These are phyloP conservation scores for Podospora tetraspora DNA, from an alignment of 495 filamentous ascomycete genomes.

Conservation along the genomic window DNA sequence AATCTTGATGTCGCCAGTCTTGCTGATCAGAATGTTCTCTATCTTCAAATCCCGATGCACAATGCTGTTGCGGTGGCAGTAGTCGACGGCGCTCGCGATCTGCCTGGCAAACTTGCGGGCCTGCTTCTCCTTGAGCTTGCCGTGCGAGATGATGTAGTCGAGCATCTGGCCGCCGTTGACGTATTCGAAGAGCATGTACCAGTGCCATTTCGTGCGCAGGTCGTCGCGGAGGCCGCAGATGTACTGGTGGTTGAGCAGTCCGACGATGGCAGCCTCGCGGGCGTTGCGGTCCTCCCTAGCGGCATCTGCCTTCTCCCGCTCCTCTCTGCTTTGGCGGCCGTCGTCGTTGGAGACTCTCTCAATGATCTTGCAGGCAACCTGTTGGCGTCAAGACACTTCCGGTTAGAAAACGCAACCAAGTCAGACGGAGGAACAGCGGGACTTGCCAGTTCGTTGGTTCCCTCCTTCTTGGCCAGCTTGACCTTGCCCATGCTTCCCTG, in stretches of 20 bases:
- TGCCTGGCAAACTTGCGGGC: slow-evolving; percentile 96
- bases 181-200: slow-evolving; percentile 99
- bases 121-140: slow-evolving; percentile 95
- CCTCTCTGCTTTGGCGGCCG: slow-evolving; percentile 61
- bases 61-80: slow-evolving; percentile 98
- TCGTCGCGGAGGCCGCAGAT: slow-evolving; percentile 97
- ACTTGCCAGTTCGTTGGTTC: slow-evolving; percentile 74
- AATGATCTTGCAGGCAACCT: slow-evolving; percentile 98
- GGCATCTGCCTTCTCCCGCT: slow-evolving; percentile 81
- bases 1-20: slow-evolving; percentile 98
- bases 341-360: slow-evolving; percentile 84
- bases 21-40: slow-evolving; percentile 98
- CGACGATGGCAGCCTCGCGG: slow-evolving; percentile 94
- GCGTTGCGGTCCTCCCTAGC: slow-evolving; percentile 97
- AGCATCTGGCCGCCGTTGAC: slow-evolving; percentile 99
- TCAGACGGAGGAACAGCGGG: slow-evolving; percentile 31
- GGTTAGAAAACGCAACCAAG: slow-evolving; percentile 11
- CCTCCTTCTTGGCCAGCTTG: slow-evolving; percentile 76
- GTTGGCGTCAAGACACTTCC: slow-evolving; percentile 2
- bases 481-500: slow-evolving; percentile 98
- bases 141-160: slow-evolving; percentile 99
- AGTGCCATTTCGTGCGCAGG: slow-evolving; percentile 91
- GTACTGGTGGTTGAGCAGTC: slow-evolving; percentile 89
- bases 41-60: slow-evolving; percentile 98
- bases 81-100: slow-evolving; percentile 97